Base-by-base conservation (phyloP, 495 filamentous ascomycete genomes). In the Penicillium pulvis region DNA sequence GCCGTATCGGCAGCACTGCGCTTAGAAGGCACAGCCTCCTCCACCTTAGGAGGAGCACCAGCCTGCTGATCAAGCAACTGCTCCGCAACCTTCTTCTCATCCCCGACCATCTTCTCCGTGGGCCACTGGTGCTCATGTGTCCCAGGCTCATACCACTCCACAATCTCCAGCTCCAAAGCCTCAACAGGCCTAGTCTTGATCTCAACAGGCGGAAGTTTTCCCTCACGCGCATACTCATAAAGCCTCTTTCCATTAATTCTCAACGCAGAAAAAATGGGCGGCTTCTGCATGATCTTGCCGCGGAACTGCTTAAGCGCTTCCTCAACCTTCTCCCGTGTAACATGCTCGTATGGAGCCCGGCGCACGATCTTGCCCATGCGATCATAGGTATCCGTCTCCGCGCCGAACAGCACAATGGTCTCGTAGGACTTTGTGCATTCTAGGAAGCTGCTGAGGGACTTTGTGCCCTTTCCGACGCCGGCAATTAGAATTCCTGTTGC, bases 201-300 rank as follows among this genome's bases (percentile, higher is more conserved):
- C 72, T 95, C 90, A 55, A 86, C 76, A 3, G 93, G 93, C 8
- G 93, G 84, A 51, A 87, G 81, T 67, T 88, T 90, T 2, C 95
- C 95, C 68, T 90, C 90, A 14, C 95, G 79, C 28, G 95, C 95
- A 75, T 98, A 98, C 77, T 99, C 92, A 65, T 98, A 99, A 30
- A 96, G 78, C 30, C 86, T 86, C 77, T 97, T 98, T 2, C 94
- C 94, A 53, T 97, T 76, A 61, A 97, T 87, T 68, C 88, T 89
- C 41, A 98, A 79, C 26, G 95, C 93, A n/a, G 91, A 96, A 71
- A 90, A 91, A 23, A 99, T 85, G 23, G 93, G 94, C 36, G 95
- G 95, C 61, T 87, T 84, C 80, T 99, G 95, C 82, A 90, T 89
- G 64, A 91, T 90, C 67, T 90, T 87, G 10, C 95, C 95, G 31